Base-by-base conservation (phyloP, 1,139 yeast species). In the Taphrina flavorubra region DNA sequence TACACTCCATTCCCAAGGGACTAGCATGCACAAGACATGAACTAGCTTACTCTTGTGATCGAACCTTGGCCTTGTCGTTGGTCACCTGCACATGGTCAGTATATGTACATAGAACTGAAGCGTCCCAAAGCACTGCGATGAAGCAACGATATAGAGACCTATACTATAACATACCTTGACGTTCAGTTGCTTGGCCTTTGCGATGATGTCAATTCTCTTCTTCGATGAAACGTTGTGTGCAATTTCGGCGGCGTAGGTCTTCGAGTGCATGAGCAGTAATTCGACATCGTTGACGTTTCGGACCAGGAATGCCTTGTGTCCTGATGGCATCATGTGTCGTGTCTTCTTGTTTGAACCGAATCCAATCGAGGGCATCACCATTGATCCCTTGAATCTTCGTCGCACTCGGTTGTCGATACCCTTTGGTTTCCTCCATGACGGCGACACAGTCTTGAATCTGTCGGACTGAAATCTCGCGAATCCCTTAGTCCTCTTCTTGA, bases 401-500 rank as follows among this genome's bases (percentile, higher is more conserved):
- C 73, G 73, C 83, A 92, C 97, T 86, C 92, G 88, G 79, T 97
- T 92, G 87, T 95, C 99, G 81, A 95, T 95, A 94, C 99, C 99
- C 91, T 92, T 94, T 86, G 95, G 99, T 87, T 94, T 94, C 91
- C 99, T 94, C 99, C 99, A 95, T 88, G 88, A 89, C 85, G 91
- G 97, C 80, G 92, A 85, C 78, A 94, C 97, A 85, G 99, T 92
- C 87, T 87, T 87, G 86, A 91, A 94, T 85, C 97, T 92, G 90
- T 95, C 99, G 83, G 97, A 92, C 87, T 95, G 99, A 84, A 94
- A 98, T 87, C 99, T 92, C 94, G 92, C 94, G 91, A 95, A 95
- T 88, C 89, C 89, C 87, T 90, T 90, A 83, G 92, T 84, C 90
- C 92, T 95, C 92, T 95, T 95, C 94, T 95, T 95, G 84, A 94